A percentile compares a stretch with the other conserved stretches of the same genome.
Conservation (phyloP, 495 filamentous ascomycete species). For the Trypethelium eluteriae region DNA sequence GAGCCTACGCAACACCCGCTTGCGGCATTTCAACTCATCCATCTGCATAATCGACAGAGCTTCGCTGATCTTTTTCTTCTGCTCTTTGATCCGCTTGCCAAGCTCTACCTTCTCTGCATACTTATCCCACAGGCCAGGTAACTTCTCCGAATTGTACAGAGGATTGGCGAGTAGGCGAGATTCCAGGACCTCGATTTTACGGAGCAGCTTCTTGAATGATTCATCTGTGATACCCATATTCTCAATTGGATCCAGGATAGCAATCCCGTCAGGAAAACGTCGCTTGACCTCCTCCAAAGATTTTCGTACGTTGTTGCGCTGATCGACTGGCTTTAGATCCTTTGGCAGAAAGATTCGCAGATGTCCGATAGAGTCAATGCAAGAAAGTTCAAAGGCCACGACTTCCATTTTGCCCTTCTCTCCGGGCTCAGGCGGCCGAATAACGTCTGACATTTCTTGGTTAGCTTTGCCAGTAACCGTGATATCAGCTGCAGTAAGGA, state of each 20-base stretch:
- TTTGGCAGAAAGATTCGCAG: constrained; percentile 72
- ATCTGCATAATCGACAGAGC: constrained; percentile 82
- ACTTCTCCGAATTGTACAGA: constrained; percentile 75
- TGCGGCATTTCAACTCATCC: constrained; percentile 91
- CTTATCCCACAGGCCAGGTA: constrained; percentile 73
- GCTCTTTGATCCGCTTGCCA: constrained; percentile 66
- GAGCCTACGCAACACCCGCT: constrained; percentile 91
- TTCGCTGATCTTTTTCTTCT: constrained; percentile 76
- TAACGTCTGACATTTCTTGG: constrained; percentile 54
- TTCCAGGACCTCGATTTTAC: constrained; percentile 96
- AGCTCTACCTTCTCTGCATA: constrained; percentile 75
- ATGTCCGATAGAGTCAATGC: constrained; percentile 68
- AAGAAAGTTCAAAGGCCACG: constrained; percentile 77
- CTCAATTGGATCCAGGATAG: constrained; percentile 83
- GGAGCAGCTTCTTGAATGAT: constrained; percentile 81
- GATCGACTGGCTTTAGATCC: constrained; percentile 54
- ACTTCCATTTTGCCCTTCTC: constrained; percentile 70
- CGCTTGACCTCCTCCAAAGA: constrained; percentile 64
- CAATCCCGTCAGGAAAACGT: constrained; percentile 88
- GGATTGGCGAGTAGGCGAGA: constrained; percentile 82
- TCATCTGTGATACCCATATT: constrained; percentile 91
- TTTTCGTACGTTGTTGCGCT: constrained; percentile 58
- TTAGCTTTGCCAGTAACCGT: constrained; percentile 44
- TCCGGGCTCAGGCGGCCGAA: constrained; percentile 56
- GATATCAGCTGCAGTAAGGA: constrained; percentile 57